phyloP scores from a whole-genome alignment of 163 green algal genomes.

The Volvox carteri region DNA sequence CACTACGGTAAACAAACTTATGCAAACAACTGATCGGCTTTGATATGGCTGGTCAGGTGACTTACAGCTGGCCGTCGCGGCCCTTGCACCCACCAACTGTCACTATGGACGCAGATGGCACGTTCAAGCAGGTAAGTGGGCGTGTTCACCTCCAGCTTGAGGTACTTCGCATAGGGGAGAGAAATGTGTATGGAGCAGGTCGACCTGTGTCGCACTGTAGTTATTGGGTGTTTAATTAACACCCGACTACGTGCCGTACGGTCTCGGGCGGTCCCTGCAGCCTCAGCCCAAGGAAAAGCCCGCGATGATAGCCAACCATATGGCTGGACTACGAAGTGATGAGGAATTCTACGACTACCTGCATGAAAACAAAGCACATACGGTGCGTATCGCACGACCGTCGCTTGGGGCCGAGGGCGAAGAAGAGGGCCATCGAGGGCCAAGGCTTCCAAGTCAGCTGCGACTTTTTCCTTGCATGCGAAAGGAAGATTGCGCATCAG shows the following conservation, averaged over 20 bases:
- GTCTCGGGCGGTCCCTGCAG: not conserved
- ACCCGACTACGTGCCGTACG: not conserved
- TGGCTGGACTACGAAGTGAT: slow-evolving; percentile 68
- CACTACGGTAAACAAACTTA: too few species aligned
- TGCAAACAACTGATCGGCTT: too few species aligned
- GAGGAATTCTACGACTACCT: slow-evolving; percentile 63
- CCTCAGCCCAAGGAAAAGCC: slow-evolving; percentile 38
- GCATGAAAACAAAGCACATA: slow-evolving; percentile 48
- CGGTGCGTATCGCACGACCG: slow-evolving; percentile 9
- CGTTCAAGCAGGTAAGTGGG: slow-evolving; percentile 36
- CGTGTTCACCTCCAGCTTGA: too few species aligned
- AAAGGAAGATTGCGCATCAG: too few species aligned
- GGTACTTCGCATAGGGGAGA: too few species aligned
- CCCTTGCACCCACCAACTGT: slow-evolving; percentile 19
- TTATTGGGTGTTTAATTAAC: not conserved
- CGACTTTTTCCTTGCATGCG: too few species aligned
- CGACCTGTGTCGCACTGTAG: too few species aligned
- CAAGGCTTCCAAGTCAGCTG: too few species aligned
- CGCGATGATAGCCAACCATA: slow-evolving; percentile 44
- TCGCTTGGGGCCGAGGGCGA: too few species aligned
- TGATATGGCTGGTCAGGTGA: not conserved
- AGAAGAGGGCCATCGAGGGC: too few species aligned
- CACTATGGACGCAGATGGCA: slow-evolving; percentile 25
- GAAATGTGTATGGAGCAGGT: too few species aligned
- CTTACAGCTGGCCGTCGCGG: slow-evolving; percentile 36